Evolutionary conservation across 1,284 basidiomycete species (phyloP), one percentile per base, ranked within the genome.

Genomic region (Moesziomyces antarcticus): DNA sequence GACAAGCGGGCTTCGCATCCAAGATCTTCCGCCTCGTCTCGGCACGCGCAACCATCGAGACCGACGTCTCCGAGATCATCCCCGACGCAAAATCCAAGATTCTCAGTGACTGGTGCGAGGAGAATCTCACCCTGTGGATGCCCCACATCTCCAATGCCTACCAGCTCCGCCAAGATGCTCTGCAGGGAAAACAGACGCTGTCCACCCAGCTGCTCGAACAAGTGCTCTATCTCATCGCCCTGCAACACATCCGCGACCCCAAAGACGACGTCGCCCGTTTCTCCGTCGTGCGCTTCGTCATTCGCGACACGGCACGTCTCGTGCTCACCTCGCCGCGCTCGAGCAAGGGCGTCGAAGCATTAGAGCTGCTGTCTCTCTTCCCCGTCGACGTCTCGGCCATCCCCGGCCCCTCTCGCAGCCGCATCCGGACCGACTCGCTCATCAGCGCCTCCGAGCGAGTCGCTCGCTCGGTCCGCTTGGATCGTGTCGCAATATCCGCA

Each of bases 241-340:
- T 72, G 50, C 69, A 72, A 50, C 69, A 72, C 48, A 57, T 72
- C 33, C 69, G 69, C n/a, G 58, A 66, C 55, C 62, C 69, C 14
- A 24, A 41, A 7, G 69, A 72, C 46, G 69, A 72, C 22, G 57
- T 72, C 6, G n/a, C 50, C 22, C 69, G 69, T 10, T 72, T 72
- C 46, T 62, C 58, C 2, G 27, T 72, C 25, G 52, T 63, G 3
- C 48, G 69, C 14, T 66, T 72, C 44, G 37, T 61, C 63, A 61
- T 72, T 8, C 54, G 69, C 16, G 69, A 72, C 33, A 22, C 52
- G 44, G 69, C 58, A 8, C 57, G 69, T n/a, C 53, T 72, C 33
- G 66, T 66, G 62, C 37, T 72, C 46, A 66, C 69, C 1, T 58
- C 69, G 7, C 69, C 69, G 14, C 62, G 69, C 13, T 61, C 58